phyloP scores from a whole-genome alignment of 306 rosid species.

The Morella rubra region DNA sequence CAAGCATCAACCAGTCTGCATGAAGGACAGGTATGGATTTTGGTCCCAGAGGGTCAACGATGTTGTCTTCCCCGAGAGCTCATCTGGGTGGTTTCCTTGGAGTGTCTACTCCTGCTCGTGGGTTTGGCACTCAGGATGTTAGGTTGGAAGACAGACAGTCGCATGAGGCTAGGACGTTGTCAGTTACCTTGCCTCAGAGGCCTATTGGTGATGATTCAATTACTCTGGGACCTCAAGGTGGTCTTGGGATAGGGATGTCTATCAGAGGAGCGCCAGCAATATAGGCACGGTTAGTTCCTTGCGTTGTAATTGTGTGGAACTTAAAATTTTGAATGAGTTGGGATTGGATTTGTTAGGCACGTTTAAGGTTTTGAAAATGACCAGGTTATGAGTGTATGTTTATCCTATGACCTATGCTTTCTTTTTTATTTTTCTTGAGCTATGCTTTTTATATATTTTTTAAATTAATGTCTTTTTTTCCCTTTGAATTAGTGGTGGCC shows the following conservation, averaged over 20 bases:
- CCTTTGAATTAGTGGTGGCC: neutral
- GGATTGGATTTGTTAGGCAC: neutral
- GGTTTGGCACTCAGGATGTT: conserved; percentile 75
- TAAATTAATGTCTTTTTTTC: too few relatives aligned
- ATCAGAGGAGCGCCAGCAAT: conserved; percentile 63
- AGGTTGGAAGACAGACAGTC: conserved; percentile 66
- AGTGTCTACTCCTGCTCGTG: conserved; percentile 54
- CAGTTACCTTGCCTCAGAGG: conserved; percentile 63
- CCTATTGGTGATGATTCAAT: conserved; percentile 65
- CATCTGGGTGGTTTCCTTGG: conserved; percentile 73
- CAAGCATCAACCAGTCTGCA: conserved; percentile 49
- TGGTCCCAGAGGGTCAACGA: conserved; percentile 60
- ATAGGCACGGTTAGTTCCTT: neutral
- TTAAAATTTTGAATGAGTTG: neutral
- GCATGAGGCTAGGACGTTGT: conserved; percentile 63
- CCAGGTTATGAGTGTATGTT: neutral
- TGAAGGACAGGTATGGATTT: conserved; percentile 77
- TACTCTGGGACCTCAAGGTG: conserved; percentile 90
- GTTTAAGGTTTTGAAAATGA: neutral
- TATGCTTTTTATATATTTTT: neutral
- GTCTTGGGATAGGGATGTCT: conserved; percentile 96
- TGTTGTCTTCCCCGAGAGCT: conserved; percentile 54
- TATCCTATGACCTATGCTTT: too few relatives aligned
- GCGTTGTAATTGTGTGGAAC: neutral
- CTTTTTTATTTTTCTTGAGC: too few relatives aligned